Conservation (phyloP, 2,329 filamentous ascomycete genomes). For the Hymenoscyphus linearis region DNA sequence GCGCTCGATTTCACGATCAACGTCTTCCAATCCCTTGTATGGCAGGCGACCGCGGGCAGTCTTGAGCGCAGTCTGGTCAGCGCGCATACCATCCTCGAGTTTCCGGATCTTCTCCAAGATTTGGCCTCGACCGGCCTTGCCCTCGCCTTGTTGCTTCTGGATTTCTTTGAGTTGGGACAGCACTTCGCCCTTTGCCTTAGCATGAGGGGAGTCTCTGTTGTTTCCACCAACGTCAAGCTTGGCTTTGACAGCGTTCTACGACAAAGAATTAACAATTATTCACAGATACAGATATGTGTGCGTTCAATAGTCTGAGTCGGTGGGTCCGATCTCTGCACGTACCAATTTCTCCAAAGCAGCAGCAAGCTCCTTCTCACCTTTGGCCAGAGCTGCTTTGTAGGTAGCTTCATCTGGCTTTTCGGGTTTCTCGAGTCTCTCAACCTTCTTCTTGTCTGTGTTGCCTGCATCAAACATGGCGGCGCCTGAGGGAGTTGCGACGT, state of each 20-base stretch:
- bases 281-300: not conserved
- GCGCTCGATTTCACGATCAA: conserved; percentile 74
- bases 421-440: conserved; percentile 50
- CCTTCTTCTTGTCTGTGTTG: conserved; percentile 34
- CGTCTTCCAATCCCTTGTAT: conserved; percentile 83
- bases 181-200: conserved; percentile 81
- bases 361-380: conserved; percentile 83
- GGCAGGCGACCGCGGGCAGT: conserved; percentile 70
- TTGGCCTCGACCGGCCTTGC: conserved; percentile 74
- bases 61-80: conserved; percentile 83
- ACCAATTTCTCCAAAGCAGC: conserved; percentile 67
- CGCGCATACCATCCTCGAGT: conserved; percentile 83
- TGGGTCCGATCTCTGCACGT: conserved; percentile 30
- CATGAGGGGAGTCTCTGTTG: conserved; percentile 71
- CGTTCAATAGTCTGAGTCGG: not conserved
- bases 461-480: conserved; percentile 36
- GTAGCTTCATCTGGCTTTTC: conserved; percentile 81
- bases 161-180: conserved; percentile 78
- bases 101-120: conserved; percentile 89
- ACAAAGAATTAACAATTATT: conserved; percentile 16
- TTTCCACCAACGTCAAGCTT: conserved; percentile 82
- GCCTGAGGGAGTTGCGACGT: conserved; percentile 39
- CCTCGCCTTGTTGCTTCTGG: conserved; percentile 77
- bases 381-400: conserved; percentile 73
- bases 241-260: conserved; percentile 78